A percentile compares a stretch with the other conserved stretches of the same genome.
These are phyloP conservation scores for Wallacemonas sp. DNA, from an alignment of 208 protist species.

Conservation along the genomic window DNA sequence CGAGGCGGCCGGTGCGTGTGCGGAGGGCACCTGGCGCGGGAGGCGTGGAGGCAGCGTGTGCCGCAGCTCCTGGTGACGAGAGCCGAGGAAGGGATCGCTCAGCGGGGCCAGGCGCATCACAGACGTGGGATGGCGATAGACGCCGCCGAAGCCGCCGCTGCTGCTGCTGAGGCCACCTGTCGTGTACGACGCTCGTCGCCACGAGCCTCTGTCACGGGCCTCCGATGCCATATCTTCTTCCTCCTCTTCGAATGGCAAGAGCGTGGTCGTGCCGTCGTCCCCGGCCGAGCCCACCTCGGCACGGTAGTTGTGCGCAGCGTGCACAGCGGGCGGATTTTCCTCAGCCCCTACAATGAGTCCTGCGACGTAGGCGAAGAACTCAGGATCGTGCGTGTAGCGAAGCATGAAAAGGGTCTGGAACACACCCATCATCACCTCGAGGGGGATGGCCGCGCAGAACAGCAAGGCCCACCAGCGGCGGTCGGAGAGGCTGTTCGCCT, in stretches of 20 bases:
- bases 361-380: constrained; percentile 17
- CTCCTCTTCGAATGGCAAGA: neutral
- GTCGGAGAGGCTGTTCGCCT: constrained; percentile 21
- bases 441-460: constrained; percentile 43
- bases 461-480: constrained; percentile 37
- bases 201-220: constrained; percentile 6
- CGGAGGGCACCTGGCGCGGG: neutral
- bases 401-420: constrained; percentile 55
- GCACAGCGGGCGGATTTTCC: neutral
- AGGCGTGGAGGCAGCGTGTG: neutral
- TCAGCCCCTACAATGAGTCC: neutral
- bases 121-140: constrained; percentile 1
- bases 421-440: constrained; percentile 37
- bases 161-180: too few species aligned
- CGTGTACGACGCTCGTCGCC: neutral
- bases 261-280: neutral
- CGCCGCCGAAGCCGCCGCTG: neutral
- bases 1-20: neutral
- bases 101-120: constrained; percentile 2
- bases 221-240: neutral
- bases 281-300: neutral
- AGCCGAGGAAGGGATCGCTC: neutral
- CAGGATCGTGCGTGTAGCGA: constrained; percentile 41
- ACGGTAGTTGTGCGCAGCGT: neutral
- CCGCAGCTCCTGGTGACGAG: neutral